These are phyloP conservation scores for Sporopachydermia quercuum DNA, from an alignment of 805 yeast species.

Conservation along the genomic window DNA sequence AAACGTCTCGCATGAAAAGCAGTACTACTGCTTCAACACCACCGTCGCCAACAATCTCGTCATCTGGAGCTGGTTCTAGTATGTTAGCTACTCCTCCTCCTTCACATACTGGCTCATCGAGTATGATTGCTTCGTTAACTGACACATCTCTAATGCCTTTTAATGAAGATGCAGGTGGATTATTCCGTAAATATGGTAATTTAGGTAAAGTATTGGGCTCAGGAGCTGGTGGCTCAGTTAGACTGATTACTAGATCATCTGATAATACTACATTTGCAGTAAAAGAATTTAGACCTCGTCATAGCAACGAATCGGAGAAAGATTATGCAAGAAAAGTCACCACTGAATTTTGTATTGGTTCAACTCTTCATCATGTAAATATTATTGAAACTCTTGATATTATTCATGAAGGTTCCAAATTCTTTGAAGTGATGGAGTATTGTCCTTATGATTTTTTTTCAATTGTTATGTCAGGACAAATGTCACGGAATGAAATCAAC, in stretches of 20 bases:
- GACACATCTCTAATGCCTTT: background rate
- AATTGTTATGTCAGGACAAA: conserved; percentile 73
- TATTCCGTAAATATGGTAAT: conserved; percentile 52
- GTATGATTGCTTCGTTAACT: conserved; percentile 10
- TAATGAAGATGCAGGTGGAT: conserved; percentile 37
- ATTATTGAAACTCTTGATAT: conserved; percentile 66
- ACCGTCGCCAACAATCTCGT: conserved; percentile 8
- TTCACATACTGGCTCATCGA: conserved; percentile 19
- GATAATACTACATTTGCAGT: conserved; percentile 71
- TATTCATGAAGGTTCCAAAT: conserved; percentile 49
- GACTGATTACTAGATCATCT: conserved; percentile 48
- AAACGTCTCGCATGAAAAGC: background rate
- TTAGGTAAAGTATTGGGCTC: conserved; percentile 65
- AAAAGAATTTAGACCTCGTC: conserved; percentile 62
- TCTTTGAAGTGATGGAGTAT: conserved; percentile 74
- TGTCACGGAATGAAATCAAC: conserved; percentile 70
- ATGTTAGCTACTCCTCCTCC: conserved; percentile 22
- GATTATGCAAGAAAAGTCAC: conserved; percentile 80
- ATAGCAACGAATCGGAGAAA: conserved; percentile 52
- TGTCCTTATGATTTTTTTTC: conserved; percentile 78
- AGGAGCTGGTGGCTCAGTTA: conserved; percentile 84
- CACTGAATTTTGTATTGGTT: conserved; percentile 80
- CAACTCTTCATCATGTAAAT: conserved; percentile 69
- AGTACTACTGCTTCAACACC: conserved; percentile 4
- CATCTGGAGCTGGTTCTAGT: background rate